A percentile compares a stretch with the other conserved stretches of the same genome.
phyloP scores from a whole-genome alignment of 2,329 filamentous ascomycete species.

The Trichoderma oligosporum region DNA sequence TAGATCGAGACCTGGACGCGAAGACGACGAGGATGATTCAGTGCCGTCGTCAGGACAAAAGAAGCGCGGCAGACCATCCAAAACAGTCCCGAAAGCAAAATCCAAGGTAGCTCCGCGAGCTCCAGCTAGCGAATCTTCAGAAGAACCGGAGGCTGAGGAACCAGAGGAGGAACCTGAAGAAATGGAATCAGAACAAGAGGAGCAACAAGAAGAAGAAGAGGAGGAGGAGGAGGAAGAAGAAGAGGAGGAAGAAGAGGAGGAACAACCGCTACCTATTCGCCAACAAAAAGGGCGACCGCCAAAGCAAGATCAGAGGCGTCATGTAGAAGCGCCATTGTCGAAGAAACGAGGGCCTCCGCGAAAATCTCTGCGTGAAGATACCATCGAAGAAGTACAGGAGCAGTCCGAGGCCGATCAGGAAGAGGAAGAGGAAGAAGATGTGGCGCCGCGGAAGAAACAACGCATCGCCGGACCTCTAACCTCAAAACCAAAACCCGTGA shows the following conservation, averaged over 20 bases:
- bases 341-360: slow-evolving; percentile 3
- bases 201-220: not conserved
- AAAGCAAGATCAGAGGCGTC: slow-evolving; percentile 17
- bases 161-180: slow-evolving; percentile 20
- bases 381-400: slow-evolving; percentile 5
- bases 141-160: slow-evolving; percentile 13
- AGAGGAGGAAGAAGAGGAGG: slow-evolving; percentile 5
- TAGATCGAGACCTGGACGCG: slow-evolving; percentile 21
- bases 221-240: slow-evolving; percentile 17
- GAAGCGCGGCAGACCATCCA: slow-evolving; percentile 13
- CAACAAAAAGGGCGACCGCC: slow-evolving; percentile 22
- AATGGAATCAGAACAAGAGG: slow-evolving; percentile 15
- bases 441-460: slow-evolving; percentile 28
- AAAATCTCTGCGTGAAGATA: not conserved
- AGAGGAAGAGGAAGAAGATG: slow-evolving; percentile 27
- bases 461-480: slow-evolving; percentile 26
- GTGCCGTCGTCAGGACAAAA: slow-evolving; percentile 14
- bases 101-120: slow-evolving; percentile 5
- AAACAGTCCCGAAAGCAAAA: not conserved
- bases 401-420: slow-evolving; percentile 21
- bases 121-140: slow-evolving; percentile 3
- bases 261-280: slow-evolving; percentile 8
- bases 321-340: not conserved
- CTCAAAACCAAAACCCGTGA: slow-evolving; percentile 18
- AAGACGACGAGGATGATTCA: slow-evolving; percentile 24